These are phyloP conservation scores for Tulasnella sp. DNA, from an alignment of 768 basidiomycete genomes.

Conservation along the genomic window DNA sequence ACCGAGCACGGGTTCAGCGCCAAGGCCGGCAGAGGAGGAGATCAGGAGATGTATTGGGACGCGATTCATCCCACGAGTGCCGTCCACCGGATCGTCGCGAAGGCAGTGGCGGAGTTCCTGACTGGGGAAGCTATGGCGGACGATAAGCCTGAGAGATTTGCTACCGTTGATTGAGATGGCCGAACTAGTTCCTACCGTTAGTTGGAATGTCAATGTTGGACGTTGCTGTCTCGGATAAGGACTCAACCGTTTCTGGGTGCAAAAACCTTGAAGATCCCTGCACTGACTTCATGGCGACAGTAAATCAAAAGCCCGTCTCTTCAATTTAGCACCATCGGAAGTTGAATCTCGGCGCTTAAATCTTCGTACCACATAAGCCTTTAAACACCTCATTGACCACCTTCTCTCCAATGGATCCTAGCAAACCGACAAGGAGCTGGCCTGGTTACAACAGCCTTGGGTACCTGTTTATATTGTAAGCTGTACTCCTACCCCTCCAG, in stretches of 20 bases:
- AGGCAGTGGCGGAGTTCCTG: not conserved
- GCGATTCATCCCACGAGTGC: slow-evolving; percentile 1
- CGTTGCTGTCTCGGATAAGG: too few species aligned
- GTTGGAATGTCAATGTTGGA: not conserved
- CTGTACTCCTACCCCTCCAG: not conserved
- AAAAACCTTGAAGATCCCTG: too few species aligned
- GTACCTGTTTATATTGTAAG: slow-evolving; percentile 44
- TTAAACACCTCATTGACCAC: not conserved
- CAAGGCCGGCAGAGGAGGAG: not conserved
- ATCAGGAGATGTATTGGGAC: not conserved
- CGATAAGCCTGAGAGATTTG: not conserved
- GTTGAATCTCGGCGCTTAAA: not conserved
- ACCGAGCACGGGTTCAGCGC: too few species aligned
- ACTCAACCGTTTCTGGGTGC: too few species aligned
- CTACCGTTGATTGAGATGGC: not conserved
- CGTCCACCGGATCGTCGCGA: slow-evolving; percentile 8
- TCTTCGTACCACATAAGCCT: not conserved
- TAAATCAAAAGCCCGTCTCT: too few species aligned
- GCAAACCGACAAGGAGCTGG: slow-evolving; percentile 25
- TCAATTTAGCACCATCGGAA: too few species aligned
- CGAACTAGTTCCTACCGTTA: too few species aligned
- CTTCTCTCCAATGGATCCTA: not conserved
- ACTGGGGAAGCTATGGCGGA: not conserved
- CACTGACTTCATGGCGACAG: too few species aligned
- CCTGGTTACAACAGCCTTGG: slow-evolving; percentile 32